A percentile compares a stretch with the other conserved stretches of the same genome.
Conservation (phyloP, 2,329 filamentous ascomycete genomes). For the Phaeosphaeria sp. region DNA sequence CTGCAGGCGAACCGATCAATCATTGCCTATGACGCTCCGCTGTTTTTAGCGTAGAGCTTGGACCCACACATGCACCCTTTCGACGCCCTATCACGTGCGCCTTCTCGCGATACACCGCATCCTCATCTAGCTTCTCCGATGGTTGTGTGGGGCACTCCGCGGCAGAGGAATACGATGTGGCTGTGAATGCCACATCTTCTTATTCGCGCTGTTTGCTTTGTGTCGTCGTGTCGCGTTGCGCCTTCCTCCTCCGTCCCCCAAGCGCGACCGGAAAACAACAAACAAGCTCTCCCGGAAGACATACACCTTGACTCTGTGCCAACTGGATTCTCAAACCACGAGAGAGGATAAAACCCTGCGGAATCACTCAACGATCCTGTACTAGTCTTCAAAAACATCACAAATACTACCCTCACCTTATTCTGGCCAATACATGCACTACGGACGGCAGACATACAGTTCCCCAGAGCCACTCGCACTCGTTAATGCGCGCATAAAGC, state of each 20-base stretch:
- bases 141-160: background rate
- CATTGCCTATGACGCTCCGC: slow-evolving; percentile 4
- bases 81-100: slow-evolving; percentile 4
- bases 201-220: background rate
- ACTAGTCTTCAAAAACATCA: background rate
- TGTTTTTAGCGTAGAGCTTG: background rate
- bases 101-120: background rate
- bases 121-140: background rate
- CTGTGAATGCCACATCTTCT: background rate
- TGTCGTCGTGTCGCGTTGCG: background rate
- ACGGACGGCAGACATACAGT: background rate
- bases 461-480: background rate
- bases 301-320: background rate
- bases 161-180: background rate
- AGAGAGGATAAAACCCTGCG: background rate
- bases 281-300: background rate
- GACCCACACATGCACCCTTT: background rate
- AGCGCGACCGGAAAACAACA: background rate
- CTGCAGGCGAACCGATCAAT: background rate
- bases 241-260: slow-evolving; percentile 1
- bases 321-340: background rate
- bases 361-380: too few species aligned
- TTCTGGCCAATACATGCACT: background rate
- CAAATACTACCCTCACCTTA: background rate
- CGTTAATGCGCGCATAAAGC: slow-evolving; percentile 3